Conservation (phyloP, 371 early-diverging fungal genomes). For the Mucor mucedo region DNA sequence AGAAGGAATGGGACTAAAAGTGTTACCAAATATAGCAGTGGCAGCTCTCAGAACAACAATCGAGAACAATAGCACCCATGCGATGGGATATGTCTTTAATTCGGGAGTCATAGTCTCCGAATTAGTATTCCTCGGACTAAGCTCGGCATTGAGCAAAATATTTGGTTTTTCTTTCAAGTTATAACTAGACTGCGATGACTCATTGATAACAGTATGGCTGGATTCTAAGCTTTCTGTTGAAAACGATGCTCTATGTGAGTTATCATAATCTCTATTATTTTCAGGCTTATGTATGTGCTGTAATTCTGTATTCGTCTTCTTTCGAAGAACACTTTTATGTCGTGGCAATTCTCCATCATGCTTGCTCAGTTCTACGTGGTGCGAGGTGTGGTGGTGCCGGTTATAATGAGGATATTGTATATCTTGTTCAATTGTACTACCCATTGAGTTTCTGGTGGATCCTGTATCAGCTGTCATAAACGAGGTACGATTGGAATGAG, state of each 20-base stretch:
- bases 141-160: constrained; percentile 6
- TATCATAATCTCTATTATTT: neutral
- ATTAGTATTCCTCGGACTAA: neutral
- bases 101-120: neutral
- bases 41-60: constrained; percentile 42
- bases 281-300: neutral
- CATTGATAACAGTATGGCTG: constrained; percentile 18
- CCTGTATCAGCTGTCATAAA: constrained; percentile 12
- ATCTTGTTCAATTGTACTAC: neutral
- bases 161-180: neutral
- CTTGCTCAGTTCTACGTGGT: neutral
- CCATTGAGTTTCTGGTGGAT: neutral
- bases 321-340: neutral
- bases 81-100: constrained; percentile 40
- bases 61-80: constrained; percentile 43
- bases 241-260: neutral
- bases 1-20: constrained; percentile 48
- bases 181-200: constrained; percentile 1
- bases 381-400: neutral
- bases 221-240: constrained; percentile 13
- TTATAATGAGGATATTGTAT: neutral
- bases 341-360: neutral
- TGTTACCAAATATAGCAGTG: constrained; percentile 42
- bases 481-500: constrained; percentile 16
- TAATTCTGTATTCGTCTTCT: neutral